Base-by-base conservation (phyloP, 306 rosid species). In the Calophaca sinica region DNA sequence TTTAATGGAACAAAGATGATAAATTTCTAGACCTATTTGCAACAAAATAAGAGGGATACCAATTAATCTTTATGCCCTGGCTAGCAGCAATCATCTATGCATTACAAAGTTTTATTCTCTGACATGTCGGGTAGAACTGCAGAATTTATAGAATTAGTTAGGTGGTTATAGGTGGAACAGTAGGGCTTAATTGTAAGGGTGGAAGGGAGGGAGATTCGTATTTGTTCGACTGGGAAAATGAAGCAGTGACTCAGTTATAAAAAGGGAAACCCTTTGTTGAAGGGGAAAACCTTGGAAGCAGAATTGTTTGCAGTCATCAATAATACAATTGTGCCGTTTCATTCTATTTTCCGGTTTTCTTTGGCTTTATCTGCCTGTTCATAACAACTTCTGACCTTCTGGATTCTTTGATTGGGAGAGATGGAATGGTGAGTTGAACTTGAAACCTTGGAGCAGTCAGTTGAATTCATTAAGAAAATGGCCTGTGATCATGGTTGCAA, bases 201-300 rank as follows among this genome's bases (percentile, higher is more conserved):
- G n/a, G n/a, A n/a, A 45, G 32, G 59, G 4, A 28, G 72, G 52
- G 70, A 15, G 26, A 45, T 9, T 58, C 36, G 9, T 39, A 32
- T 68, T 32, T 32, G 15, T 9, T 49, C 49, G 44, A 48, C 2
- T 36, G 6, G 33, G 51, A 52, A 69, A 70, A 15, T 7, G 9
- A 20, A 42, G 31, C 32, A 32, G 60, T 3, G 60, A 9, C 35
- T 51, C 48, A 1, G 14, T 15, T 50, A 4, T 35, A 9, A 35
- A 69, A 38, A 13, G 49, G 49, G 62, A 20, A 35, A 69, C 32
- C 13, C 49, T 52, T 53, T 51, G 41, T 11, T 70, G n/a, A n/a
- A n/a, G n/a, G n/a, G n/a, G n/a, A n/a, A n/a, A n/a, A 33, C 6
- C 12, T 39, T 54, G 20, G 38, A 49, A 68, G 32, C 12, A 68